A percentile compares a stretch with the other conserved stretches of the same genome.
Conservation (phyloP, 2,329 filamentous ascomycete genomes). For the Didymella sp. region DNA sequence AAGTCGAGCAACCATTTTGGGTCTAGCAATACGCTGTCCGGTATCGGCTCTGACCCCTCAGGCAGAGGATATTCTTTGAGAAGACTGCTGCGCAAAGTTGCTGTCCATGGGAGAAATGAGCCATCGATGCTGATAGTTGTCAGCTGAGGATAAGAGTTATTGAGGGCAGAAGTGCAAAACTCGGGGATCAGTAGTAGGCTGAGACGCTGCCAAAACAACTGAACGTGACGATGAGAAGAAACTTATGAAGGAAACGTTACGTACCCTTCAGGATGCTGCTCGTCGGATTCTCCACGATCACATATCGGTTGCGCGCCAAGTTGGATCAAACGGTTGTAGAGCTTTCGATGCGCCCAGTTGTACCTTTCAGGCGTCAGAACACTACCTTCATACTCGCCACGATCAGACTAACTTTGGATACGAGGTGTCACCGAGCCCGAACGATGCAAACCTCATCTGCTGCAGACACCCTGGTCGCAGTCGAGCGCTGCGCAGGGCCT, state of each 20-base stretch:
- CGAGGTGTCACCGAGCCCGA: slow-evolving; percentile 92
- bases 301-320: slow-evolving; percentile 81
- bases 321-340: slow-evolving; percentile 82
- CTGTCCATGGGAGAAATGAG: slow-evolving; percentile 78
- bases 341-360: slow-evolving; percentile 90
- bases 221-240: not conserved
- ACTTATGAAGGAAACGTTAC: slow-evolving; percentile 34
- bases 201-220: not conserved
- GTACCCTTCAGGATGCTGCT: slow-evolving; percentile 90
- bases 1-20: slow-evolving; percentile 72
- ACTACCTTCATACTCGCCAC: not conserved
- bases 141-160: not conserved
- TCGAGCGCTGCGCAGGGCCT: slow-evolving; percentile 77
- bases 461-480: slow-evolving; percentile 74
- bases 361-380: slow-evolving; percentile 62
- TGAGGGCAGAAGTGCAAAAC: not conserved
- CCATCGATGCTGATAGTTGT: slow-evolving; percentile 71
- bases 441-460: slow-evolving; percentile 77
- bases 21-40: slow-evolving; percentile 74
- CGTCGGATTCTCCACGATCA: slow-evolving; percentile 84
- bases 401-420: slow-evolving; percentile 76
- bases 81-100: slow-evolving; percentile 70
- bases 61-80: slow-evolving; percentile 73
- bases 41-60: slow-evolving; percentile 70
- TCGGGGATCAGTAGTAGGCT: not conserved